These are phyloP conservation scores for Amaranthus hypochondriacus DNA, from an alignment of 148 eudicot genomes.

Conservation along the genomic window DNA sequence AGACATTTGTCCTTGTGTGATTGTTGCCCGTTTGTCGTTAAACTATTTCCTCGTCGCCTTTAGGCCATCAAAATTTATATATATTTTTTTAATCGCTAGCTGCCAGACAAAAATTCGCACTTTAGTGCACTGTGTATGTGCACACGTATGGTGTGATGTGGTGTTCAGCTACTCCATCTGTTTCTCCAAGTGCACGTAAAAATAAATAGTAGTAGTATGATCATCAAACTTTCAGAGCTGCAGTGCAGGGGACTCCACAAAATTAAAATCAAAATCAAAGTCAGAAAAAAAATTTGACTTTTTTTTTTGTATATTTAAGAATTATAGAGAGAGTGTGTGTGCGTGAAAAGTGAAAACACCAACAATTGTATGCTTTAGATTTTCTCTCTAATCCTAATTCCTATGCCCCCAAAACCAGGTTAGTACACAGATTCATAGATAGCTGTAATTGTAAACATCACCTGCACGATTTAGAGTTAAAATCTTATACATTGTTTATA, in stretches of 20 bases:
- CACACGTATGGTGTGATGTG: conserved; percentile 23
- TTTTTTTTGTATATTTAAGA: not conserved
- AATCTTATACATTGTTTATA: not conserved
- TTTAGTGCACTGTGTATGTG: not conserved
- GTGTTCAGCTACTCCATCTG: not conserved
- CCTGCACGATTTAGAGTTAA: not conserved
- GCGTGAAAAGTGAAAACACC: not conserved
- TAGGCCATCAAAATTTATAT: no score
- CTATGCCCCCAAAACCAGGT: conserved; percentile 13
- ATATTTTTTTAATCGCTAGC: no score
- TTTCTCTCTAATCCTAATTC: not conserved
- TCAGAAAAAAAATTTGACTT: not conserved
- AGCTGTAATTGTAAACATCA: no score
- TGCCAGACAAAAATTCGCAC: no score
- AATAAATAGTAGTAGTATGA: conserved; percentile 2
- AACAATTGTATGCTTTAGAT: not conserved
- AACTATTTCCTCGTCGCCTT: no score
- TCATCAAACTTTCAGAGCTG: not conserved
- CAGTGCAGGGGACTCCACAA: not conserved
- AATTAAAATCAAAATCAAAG: not conserved
- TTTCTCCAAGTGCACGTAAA: conserved; percentile 9
- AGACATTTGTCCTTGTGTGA: no score
- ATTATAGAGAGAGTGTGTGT: no score
- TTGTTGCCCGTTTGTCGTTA: no score
- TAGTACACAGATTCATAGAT: not conserved